phyloP scores from a whole-genome alignment of 805 yeast genomes.

The Metschnikowia gelsemii region DNA sequence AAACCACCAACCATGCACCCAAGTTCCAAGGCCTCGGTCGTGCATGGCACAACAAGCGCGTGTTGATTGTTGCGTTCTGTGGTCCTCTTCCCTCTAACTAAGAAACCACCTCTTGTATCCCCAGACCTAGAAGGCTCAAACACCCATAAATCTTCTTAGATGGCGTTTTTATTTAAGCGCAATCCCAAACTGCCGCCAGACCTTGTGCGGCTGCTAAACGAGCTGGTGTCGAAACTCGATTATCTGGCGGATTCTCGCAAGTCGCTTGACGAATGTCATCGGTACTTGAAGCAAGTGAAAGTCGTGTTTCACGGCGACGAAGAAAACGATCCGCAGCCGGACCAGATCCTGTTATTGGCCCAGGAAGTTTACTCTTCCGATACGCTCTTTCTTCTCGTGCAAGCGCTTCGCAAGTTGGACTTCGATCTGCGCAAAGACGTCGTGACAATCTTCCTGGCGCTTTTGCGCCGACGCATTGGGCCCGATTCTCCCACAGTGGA shows the following conservation, averaged over 20 bases:
- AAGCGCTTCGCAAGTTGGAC: conserved; percentile 64
- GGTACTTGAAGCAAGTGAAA: conserved; percentile 63
- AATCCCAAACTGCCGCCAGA: conserved; percentile 90
- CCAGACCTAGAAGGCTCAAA: too few species aligned
- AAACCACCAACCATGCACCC: too few species aligned
- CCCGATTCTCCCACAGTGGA: conserved; percentile 84
- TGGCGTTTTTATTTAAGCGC: conserved; percentile 90
- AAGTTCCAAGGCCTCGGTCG: too few species aligned
- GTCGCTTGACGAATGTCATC: conserved; percentile 72
- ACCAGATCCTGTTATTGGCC: conserved; percentile 71
- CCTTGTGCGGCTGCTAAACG: conserved; percentile 71
- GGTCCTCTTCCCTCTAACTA: too few species aligned
- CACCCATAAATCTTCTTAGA: too few species aligned
- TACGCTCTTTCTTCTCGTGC: conserved; percentile 59
- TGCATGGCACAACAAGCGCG: too few species aligned
- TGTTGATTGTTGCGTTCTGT: too few species aligned
- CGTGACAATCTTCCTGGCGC: conserved; percentile 64
- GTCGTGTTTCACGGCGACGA: conserved; percentile 69
- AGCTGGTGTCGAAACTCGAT: conserved; percentile 66
- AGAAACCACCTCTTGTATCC: too few species aligned
- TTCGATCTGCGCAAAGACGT: conserved; percentile 91
- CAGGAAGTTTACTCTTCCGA: conserved; percentile 77
- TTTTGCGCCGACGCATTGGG: conserved; percentile 76
- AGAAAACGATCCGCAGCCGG: conserved; percentile 63
- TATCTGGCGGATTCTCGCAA: conserved; percentile 38